Evolutionary conservation across 192 early-diverging fungal species (phyloP).

Genomic region (Linnemannia hyalina): DNA sequence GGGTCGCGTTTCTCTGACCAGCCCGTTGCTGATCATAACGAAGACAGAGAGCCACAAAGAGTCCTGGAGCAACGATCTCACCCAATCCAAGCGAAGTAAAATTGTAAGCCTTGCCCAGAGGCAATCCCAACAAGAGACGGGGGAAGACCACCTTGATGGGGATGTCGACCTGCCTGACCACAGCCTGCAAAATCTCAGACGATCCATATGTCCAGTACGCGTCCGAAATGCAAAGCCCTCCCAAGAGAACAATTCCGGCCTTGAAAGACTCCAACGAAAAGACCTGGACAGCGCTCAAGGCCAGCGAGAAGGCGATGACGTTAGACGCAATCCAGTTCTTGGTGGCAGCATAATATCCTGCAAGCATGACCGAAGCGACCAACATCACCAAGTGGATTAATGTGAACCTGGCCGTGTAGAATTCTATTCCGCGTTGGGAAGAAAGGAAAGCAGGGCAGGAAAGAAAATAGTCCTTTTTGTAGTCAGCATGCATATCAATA

Average conservation of each 20-base stretch:
- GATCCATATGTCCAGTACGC: constrained; percentile 96
- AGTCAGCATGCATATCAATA: background rate
- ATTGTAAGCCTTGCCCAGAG: constrained; percentile 56
- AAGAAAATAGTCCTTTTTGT: constrained; percentile 2
- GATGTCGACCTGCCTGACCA: constrained; percentile 90
- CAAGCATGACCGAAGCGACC: constrained; percentile 68
- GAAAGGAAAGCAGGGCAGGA: background rate
- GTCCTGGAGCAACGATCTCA: constrained; percentile 95
- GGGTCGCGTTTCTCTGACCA: constrained; percentile 64
- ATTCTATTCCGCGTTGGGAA: constrained; percentile 56
- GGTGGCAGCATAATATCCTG: constrained; percentile 79
- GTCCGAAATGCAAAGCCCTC: constrained; percentile 91
- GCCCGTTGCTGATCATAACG: constrained; percentile 87
- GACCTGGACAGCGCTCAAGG: constrained; percentile 84
- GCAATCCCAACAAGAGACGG: constrained; percentile 69
- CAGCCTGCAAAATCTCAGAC: constrained; percentile 92
- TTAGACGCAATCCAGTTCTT: constrained; percentile 96
- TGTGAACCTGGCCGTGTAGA: constrained; percentile 69
- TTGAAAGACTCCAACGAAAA: constrained; percentile 94
- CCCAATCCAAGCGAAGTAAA: constrained; percentile 94
- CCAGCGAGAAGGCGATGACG: constrained; percentile 85
- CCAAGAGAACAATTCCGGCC: constrained; percentile 89
- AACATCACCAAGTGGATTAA: constrained; percentile 75
- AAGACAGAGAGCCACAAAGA: constrained; percentile 92
- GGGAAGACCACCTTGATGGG: constrained; percentile 96